Evolutionary conservation across 495 filamentous ascomycete species (phyloP), one percentile per base, ranked within the genome.

Genomic region (Penicillium argentinense): DNA sequence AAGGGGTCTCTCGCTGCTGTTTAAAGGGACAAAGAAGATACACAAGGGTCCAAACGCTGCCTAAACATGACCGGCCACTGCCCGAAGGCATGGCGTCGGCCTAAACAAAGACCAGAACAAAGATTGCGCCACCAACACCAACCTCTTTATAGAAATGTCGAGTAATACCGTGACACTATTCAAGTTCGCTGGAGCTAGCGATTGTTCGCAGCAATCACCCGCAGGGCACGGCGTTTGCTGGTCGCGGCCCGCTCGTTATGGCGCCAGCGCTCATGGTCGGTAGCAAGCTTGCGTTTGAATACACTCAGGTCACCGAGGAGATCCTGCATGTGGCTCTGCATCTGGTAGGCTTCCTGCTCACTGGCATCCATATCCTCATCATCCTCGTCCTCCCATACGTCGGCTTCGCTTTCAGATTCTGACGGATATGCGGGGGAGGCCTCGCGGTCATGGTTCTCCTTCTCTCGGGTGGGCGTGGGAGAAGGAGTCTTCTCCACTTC

Each of bases 281-380:
- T 88, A 12, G 75, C 81, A 26, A 96, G 75, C 71, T 96, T 96
- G 55, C 81, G 79, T 59, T 84, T 85, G 67, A 97, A 95, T 54
- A 95, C 57, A 14, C 80, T 80, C 32, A 98, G 58, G 56, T 95
- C 91, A 42, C 82, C 78, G 45, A 96, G 69, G 43, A 93, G 68
- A 34, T 84, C 80, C 45, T 85, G 76, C 75, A 89, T 83, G 56
- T 78, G 74, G 21, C 77, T 76, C 49, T 89, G 83, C 71, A 87
- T 80, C 38, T 85, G 83, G 25, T 73, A 53, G 0, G 73, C 76
- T 32, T 76, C 72, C 2, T 56, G 38, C n/a, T 76, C 64, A 23
- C 53, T 57, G 12, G 32, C 26, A 18, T 41, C 21, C 39, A 44
- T 42, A 21, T 14, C 42, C 14, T 57, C 49, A 8, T 51, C 23